These are phyloP conservation scores for Pythium plurisporium DNA, from an alignment of 352 stramenopile genomes.

Conservation along the genomic window DNA sequence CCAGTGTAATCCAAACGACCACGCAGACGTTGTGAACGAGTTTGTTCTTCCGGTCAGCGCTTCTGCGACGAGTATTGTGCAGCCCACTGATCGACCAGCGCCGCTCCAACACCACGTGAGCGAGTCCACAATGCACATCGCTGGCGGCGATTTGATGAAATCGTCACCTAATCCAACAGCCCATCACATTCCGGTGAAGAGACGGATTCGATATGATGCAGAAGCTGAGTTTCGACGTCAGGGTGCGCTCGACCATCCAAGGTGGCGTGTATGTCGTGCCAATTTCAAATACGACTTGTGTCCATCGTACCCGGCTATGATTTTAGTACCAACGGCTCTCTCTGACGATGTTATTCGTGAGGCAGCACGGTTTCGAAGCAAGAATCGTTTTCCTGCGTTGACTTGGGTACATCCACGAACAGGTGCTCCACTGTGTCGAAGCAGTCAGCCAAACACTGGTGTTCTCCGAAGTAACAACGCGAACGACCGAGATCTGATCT, in stretches of 20 bases:
- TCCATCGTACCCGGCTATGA: conserved; percentile 60
- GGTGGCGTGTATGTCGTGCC: conserved; percentile 53
- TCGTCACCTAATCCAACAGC: conserved; percentile 5
- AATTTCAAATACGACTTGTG: conserved; percentile 76
- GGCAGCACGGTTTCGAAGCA: conserved; percentile 68
- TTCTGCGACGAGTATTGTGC: background rate
- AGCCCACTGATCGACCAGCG: conserved; percentile 1
- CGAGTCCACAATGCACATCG: conserved; percentile 22
- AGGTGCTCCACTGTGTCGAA: conserved; percentile 91
- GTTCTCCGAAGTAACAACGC: conserved; percentile 90
- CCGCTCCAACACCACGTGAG: conserved; percentile 46
- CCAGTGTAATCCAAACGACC: conserved; percentile 23
- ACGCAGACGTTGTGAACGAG: conserved; percentile 9
- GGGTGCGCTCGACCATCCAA: conserved; percentile 56
- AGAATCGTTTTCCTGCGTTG: conserved; percentile 74
- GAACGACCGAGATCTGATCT: conserved; percentile 90
- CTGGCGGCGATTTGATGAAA: background rate
- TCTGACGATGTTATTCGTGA: conserved; percentile 66
- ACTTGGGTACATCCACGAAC: conserved; percentile 90
- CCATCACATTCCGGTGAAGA: conserved; percentile 26
- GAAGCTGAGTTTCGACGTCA: conserved; percentile 57
- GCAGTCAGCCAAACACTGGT: conserved; percentile 94
- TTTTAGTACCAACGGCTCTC: conserved; percentile 62
- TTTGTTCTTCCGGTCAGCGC: conserved; percentile 15
- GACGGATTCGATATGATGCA: conserved; percentile 72